Evolutionary conservation across 2,329 filamentous ascomycete species (phyloP).

Genomic region (Pleoardoris graminearum): DNA sequence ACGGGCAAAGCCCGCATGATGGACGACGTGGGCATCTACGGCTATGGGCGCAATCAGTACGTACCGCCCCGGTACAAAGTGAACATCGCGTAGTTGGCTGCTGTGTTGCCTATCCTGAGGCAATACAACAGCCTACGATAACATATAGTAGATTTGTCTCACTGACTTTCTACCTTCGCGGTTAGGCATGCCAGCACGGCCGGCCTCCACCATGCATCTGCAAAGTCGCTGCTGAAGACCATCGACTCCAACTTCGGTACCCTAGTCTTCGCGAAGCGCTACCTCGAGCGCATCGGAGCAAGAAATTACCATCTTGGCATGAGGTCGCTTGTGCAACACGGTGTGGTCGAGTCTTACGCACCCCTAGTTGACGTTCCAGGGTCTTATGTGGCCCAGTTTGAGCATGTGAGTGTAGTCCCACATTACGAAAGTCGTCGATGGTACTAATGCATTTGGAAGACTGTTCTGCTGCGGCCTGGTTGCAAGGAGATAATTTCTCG

Average conservation of each 20-base stretch:
- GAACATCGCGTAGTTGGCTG: too few relatives aligned
- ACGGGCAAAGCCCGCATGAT: slow-evolving; percentile 83
- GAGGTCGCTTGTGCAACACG: slow-evolving; percentile 78
- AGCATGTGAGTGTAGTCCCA: slow-evolving; percentile 70
- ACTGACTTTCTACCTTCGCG: too few relatives aligned
- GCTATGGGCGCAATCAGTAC: slow-evolving; percentile 71
- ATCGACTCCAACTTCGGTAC: slow-evolving; percentile 97
- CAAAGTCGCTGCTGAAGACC: slow-evolving; percentile 78
- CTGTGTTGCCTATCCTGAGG: too few relatives aligned
- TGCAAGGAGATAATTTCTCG: slow-evolving; percentile 87
- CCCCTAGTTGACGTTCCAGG: slow-evolving; percentile 88
- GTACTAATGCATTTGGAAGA: slow-evolving; percentile 18
- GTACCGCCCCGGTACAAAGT: too few relatives aligned
- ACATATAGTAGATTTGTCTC: too few relatives aligned
- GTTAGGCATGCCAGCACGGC: slow-evolving; percentile 74
- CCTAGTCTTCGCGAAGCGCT: slow-evolving; percentile 83
- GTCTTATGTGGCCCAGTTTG: slow-evolving; percentile 90
- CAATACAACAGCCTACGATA: too few relatives aligned
- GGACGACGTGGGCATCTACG: slow-evolving; percentile 67
- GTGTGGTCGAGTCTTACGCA: slow-evolving; percentile 86
- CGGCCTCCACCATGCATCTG: slow-evolving; percentile 73
- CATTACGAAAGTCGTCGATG: not conserved
- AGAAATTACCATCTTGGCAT: slow-evolving; percentile 90
- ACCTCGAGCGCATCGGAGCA: slow-evolving; percentile 84
- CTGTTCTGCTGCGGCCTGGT: slow-evolving; percentile 36